Percentiles rank a stretch among this genome's conserved stretches.
These are phyloP conservation scores for Styphnolobium japonicum DNA, from an alignment of 306 rosid species.

Conservation along the genomic window DNA sequence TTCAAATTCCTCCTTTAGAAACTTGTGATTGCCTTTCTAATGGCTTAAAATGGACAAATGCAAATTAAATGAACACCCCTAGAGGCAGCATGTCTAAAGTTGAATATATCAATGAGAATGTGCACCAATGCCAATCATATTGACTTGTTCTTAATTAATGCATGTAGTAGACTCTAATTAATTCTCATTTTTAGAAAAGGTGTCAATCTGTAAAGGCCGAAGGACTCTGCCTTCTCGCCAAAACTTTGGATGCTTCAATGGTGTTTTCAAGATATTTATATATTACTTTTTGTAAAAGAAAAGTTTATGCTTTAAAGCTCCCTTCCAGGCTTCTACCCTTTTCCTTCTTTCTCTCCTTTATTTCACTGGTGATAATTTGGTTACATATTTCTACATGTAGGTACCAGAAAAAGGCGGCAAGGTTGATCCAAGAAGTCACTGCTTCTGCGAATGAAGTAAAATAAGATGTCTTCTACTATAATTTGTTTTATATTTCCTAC, in stretches of 20 bases:
- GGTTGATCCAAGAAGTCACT: conserved; percentile 77
- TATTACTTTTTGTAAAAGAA: background rate
- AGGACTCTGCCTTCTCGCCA: background rate
- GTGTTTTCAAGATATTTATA: conserved; percentile 1
- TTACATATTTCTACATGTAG: conserved; percentile 40
- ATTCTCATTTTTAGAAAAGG: conserved; percentile 8
- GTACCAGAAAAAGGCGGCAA: conserved; percentile 93
- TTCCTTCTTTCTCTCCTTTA: background rate
- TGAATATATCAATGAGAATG: conserved; percentile 9
- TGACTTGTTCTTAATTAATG: background rate
- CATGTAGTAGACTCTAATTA: background rate
- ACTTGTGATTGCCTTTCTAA: conserved; percentile 1
- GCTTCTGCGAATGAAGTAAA: conserved; percentile 93
- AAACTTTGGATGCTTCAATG: background rate
- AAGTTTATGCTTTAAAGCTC: background rate
- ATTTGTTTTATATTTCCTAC: background rate
- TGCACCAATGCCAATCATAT: conserved; percentile 7
- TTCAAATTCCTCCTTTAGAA: conserved; percentile 20
- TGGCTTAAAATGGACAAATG: background rate
- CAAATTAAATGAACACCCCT: background rate
- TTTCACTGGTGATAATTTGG: conserved; percentile 15
- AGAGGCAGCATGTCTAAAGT: background rate
- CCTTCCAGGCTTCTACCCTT: background rate
- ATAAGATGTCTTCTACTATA: conserved; percentile 17
- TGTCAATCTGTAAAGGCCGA: conserved; percentile 12